Conservation (phyloP, 2,329 filamentous ascomycete species). For the Xylaria sp. region DNA sequence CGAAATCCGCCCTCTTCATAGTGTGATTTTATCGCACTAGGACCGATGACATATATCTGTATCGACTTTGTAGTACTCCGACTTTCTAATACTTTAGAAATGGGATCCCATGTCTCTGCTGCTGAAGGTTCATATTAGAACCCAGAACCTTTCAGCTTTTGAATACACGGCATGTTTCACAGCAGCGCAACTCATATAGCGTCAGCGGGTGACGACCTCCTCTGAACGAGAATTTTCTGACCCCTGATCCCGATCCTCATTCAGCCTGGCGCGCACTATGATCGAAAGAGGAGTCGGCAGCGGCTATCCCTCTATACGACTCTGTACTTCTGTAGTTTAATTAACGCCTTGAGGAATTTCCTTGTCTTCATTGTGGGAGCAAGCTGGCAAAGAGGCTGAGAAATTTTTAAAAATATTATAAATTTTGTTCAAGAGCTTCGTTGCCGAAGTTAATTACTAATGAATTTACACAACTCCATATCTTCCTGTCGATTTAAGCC, state of each 20-base stretch:
- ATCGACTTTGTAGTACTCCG: not conserved
- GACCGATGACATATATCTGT: not conserved
- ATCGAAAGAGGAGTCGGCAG: not conserved
- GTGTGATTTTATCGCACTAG: not conserved
- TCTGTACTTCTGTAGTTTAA: not conserved
- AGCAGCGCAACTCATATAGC: not conserved
- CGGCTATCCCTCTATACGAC: not conserved
- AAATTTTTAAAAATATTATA: too few relatives aligned
- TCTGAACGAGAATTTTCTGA: not conserved
- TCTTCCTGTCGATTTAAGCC: not conserved
- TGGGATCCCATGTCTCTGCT: not conserved
- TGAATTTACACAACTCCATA: not conserved
- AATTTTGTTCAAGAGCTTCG: not conserved
- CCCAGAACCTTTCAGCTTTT: not conserved
- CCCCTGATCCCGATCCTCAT: conserved; percentile 10
- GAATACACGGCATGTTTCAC: not conserved
- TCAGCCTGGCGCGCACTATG: not conserved
- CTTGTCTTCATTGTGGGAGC: too few relatives aligned
- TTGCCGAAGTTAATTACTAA: not conserved
- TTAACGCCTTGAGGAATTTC: not conserved
- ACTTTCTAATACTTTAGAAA: not conserved
- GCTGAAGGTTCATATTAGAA: not conserved
- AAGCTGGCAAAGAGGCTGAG: too few relatives aligned
- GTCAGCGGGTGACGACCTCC: not conserved
- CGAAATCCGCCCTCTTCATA: not conserved